These are phyloP conservation scores for Scalesia atractyloides DNA, from an alignment of 129 eudicot genomes.

Conservation along the genomic window DNA sequence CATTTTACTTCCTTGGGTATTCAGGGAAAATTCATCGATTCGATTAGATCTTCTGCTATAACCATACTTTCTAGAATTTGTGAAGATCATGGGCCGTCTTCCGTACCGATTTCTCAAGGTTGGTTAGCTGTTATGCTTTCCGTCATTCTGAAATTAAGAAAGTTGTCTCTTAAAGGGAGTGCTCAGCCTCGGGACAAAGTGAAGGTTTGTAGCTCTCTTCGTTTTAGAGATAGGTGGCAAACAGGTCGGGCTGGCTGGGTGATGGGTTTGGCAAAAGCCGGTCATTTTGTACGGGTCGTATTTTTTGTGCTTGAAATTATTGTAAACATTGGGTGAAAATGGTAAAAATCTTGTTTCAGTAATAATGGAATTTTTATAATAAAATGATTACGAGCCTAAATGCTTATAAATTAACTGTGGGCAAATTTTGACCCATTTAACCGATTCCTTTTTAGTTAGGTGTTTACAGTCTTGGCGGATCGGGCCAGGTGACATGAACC, in stretches of 20 bases:
- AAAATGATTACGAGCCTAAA: neutral
- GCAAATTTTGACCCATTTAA: neutral
- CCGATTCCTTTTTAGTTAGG: neutral
- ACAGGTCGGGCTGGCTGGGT: neutral
- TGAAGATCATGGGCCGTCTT: constrained; percentile 88
- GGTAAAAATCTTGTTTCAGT: neutral
- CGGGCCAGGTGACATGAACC: neutral
- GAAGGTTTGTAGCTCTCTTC: constrained; percentile 58
- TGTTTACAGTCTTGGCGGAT: neutral
- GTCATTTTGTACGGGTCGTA: neutral
- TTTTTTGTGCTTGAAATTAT: neutral
- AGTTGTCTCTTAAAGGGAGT: constrained; percentile 61
- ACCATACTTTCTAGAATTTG: constrained; percentile 71
- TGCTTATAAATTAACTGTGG: no score
- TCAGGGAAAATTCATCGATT: constrained; percentile 54
- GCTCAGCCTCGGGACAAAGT: constrained; percentile 74
- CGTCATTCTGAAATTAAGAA: constrained; percentile 62
- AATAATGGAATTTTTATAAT: neutral
- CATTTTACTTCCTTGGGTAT: constrained; percentile 75
- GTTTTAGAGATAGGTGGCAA: constrained; percentile 11
- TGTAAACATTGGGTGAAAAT: neutral
- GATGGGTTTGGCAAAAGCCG: neutral
- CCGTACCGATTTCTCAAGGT: constrained; percentile 90
- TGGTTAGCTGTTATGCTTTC: constrained; percentile 84
- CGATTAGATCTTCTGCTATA: constrained; percentile 67